These are phyloP conservation scores for Nasturtium officinale DNA, from an alignment of 345 rosid genomes.

Conservation along the genomic window DNA sequence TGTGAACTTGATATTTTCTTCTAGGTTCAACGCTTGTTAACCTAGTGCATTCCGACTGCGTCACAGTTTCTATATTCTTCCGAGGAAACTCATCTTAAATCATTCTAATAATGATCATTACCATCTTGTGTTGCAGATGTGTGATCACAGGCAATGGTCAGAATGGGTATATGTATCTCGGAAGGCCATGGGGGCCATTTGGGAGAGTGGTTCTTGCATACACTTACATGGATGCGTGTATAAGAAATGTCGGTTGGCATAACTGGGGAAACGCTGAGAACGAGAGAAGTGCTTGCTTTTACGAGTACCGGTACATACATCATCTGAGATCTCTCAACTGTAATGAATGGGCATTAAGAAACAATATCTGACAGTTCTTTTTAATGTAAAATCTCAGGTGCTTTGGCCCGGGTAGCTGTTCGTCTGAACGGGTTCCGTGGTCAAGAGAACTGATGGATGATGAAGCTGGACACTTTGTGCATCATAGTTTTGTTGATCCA, in stretches of 20 bases:
- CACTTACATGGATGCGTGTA: slow-evolving; percentile 79
- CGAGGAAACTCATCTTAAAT: background rate
- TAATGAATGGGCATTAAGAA: background rate
- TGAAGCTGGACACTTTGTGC: slow-evolving; percentile 80
- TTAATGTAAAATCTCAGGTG: slow-evolving; percentile 55
- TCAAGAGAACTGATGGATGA: slow-evolving; percentile 85
- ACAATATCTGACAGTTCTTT: background rate
- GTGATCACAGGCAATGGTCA: slow-evolving; percentile 88
- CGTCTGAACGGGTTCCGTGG: slow-evolving; percentile 74
- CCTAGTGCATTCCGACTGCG: too few species aligned
- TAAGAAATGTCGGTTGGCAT: slow-evolving; percentile 76
- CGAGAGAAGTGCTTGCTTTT: slow-evolving; percentile 95
- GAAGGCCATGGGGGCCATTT: slow-evolving; percentile 97
- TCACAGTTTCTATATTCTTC: background rate
- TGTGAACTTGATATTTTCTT: too few species aligned
- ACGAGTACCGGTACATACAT: slow-evolving; percentile 74
- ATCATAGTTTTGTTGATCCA: slow-evolving; percentile 80
- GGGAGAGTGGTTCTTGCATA: slow-evolving; percentile 88
- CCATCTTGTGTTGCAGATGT: slow-evolving; percentile 54
- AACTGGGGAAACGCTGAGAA: slow-evolving; percentile 92
- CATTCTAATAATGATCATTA: background rate
- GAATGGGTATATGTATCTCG: slow-evolving; percentile 62
- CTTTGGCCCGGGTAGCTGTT: slow-evolving; percentile 82
- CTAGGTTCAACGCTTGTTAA: too few species aligned
- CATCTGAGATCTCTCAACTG: background rate